Conservation (phyloP, 2,329 filamentous ascomycete species). For the Fusarium sulawesiense region DNA sequence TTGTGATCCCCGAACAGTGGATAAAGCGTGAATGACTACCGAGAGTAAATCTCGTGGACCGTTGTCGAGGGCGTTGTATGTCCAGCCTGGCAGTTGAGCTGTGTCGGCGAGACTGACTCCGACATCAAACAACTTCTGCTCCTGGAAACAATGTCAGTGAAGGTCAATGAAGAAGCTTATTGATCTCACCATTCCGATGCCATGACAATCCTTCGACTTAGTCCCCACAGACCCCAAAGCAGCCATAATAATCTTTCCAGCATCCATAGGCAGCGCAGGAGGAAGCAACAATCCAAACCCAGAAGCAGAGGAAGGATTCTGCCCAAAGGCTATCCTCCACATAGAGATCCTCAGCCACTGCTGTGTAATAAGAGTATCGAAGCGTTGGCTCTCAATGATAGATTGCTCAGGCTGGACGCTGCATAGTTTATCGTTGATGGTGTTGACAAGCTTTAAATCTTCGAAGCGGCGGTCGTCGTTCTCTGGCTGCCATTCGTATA, state of each 20-base stretch:
- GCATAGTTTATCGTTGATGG: constrained; percentile 46
- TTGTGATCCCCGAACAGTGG: constrained; percentile 42
- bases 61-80: constrained; percentile 41
- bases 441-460: constrained; percentile 40
- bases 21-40: constrained; percentile 44
- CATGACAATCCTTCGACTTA: constrained; percentile 49
- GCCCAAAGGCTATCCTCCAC: constrained; percentile 49
- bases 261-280: constrained; percentile 45
- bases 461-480: constrained; percentile 35
- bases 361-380: constrained; percentile 50
- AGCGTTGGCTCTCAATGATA: constrained; percentile 49
- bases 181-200: constrained; percentile 47
- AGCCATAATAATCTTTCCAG: constrained; percentile 47
- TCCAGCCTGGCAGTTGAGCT: constrained; percentile 34
- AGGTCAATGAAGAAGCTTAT: rapidly evolving
- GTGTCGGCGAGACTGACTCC: constrained; percentile 48
- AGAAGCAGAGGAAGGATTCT: constrained; percentile 39
- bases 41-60: constrained; percentile 47
- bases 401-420: constrained; percentile 45
- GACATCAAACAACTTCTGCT: constrained; percentile 51
- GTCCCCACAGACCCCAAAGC: constrained; percentile 43
- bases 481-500: constrained; percentile 49
- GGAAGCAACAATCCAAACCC: constrained; percentile 38
- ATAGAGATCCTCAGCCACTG: constrained; percentile 50
- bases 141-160: constrained; percentile 17